Conservation (phyloP, 768 basidiomycete genomes). For the Rhizopogon sp. region DNA sequence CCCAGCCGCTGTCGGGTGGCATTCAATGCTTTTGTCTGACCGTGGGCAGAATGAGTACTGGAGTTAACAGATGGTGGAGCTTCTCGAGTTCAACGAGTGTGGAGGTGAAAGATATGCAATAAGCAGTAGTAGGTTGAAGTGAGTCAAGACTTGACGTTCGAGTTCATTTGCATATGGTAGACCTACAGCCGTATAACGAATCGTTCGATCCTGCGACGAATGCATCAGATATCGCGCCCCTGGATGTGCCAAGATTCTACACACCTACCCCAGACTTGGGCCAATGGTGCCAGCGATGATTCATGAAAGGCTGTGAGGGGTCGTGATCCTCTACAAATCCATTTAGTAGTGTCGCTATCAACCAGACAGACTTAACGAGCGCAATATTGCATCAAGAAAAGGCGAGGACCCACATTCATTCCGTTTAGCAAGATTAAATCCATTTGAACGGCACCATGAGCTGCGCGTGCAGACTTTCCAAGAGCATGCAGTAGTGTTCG, state of each 20-base stretch:
- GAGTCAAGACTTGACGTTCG: slow-evolving; percentile 59
- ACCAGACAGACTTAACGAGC: slow-evolving; percentile 46
- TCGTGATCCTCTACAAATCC: slow-evolving; percentile 46
- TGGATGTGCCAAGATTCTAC: slow-evolving; percentile 23
- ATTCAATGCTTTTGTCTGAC: slow-evolving; percentile 46
- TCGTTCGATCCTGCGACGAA: slow-evolving; percentile 43
- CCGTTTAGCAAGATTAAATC: slow-evolving; percentile 61
- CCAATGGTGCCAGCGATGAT: no score
- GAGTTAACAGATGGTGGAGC: not conserved
- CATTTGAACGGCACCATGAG: slow-evolving; percentile 74
- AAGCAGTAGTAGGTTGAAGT: slow-evolving; percentile 73
- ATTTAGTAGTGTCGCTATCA: not conserved
- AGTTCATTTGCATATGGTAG: slow-evolving; percentile 43
- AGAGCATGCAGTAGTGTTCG: slow-evolving; percentile 78
- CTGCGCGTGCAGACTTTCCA: slow-evolving; percentile 53
- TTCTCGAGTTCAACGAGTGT: no score
- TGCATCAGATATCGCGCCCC: slow-evolving; percentile 22
- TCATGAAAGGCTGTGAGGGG: slow-evolving; percentile 27
- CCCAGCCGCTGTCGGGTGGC: slow-evolving; percentile 44
- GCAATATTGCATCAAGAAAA: slow-evolving; percentile 65
- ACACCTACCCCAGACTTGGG: no score
- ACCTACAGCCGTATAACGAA: slow-evolving; percentile 62
- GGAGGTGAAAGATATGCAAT: slow-evolving; percentile 28
- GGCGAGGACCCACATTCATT: slow-evolving; percentile 62
- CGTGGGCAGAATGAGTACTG: not conserved